These are phyloP conservation scores for Clathrospora elynae DNA, from an alignment of 2,329 filamentous ascomycete genomes.

Conservation along the genomic window DNA sequence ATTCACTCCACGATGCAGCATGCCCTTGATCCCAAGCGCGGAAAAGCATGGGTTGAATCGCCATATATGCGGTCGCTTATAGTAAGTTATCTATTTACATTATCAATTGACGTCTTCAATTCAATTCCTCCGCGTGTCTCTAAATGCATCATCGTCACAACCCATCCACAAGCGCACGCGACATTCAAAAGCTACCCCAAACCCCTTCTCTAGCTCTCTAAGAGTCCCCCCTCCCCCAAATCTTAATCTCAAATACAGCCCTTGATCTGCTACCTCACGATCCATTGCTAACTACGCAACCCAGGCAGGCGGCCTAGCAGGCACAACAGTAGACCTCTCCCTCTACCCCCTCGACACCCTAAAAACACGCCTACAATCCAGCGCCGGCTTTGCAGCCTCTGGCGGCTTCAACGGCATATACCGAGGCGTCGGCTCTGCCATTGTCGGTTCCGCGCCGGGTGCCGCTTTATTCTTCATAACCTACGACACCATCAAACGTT, in stretches of 20 bases:
- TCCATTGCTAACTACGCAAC: slow-evolving; percentile 5
- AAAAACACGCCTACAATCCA: slow-evolving; percentile 94
- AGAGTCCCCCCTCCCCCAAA: background rate
- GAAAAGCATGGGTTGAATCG: slow-evolving; percentile 50
- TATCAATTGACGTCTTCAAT: background rate
- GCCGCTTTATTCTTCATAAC: slow-evolving; percentile 98
- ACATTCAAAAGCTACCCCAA: background rate
- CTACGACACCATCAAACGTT: slow-evolving; percentile 73
- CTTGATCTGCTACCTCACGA: background rate
- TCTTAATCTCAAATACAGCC: background rate
- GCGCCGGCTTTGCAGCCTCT: slow-evolving; percentile 73
- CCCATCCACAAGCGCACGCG: background rate
- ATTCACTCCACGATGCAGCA: slow-evolving; percentile 34
- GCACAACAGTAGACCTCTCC: slow-evolving; percentile 93
- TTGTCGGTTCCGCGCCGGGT: slow-evolving; percentile 89
- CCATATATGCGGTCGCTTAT: slow-evolving; percentile 56
- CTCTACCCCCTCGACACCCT: slow-evolving; percentile 98
- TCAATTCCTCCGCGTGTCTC: background rate
- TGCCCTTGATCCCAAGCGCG: slow-evolving; percentile 34
- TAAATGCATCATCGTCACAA: no score
- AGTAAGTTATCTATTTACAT: slow-evolving; percentile 37
- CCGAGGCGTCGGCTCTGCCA: slow-evolving; percentile 83
- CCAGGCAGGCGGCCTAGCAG: slow-evolving; percentile 84
- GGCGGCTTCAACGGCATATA: slow-evolving; percentile 94
- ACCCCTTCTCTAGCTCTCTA: background rate